A percentile compares a stretch with the other conserved stretches of the same genome.
Conservation (phyloP, 805 yeast species). For the Saturnispora saitoi region DNA sequence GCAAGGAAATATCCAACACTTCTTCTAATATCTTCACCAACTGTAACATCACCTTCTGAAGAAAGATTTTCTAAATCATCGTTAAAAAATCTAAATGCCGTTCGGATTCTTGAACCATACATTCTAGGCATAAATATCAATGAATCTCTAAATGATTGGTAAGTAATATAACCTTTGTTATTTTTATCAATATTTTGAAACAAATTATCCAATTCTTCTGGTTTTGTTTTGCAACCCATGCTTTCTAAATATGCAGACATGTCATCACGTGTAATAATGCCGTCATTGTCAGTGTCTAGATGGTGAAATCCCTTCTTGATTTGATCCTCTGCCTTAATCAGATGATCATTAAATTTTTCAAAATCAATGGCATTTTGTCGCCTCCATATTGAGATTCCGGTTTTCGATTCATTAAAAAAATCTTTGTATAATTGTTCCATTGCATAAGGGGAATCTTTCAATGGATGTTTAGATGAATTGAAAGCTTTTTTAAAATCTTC, state of each 20-base stretch:
- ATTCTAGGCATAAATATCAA: conserved; percentile 74
- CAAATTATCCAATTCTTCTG: conserved; percentile 43
- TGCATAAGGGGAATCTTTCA: conserved; percentile 51
- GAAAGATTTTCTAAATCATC: conserved; percentile 73
- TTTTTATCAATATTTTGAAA: conserved; percentile 48
- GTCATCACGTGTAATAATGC: conserved; percentile 56
- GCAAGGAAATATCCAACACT: conserved; percentile 90
- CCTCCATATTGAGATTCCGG: conserved; percentile 6
- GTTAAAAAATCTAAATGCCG: conserved; percentile 74
- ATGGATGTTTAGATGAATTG: conserved; percentile 48
- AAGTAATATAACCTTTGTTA: conserved; percentile 61
- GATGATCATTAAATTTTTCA: conserved; percentile 57
- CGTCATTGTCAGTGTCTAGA: conserved; percentile 68
- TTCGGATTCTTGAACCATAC: conserved; percentile 64
- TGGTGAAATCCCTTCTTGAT: conserved; percentile 58
- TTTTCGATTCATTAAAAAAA: conserved; percentile 25
- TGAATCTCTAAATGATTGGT: conserved; percentile 80
- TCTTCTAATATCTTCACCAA: conserved; percentile 66
- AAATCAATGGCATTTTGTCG: conserved; percentile 43
- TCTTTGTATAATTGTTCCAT: conserved; percentile 47
- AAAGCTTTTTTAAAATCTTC: conserved; percentile 41
- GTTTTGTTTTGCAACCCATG: conserved; percentile 46
- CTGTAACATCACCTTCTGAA: conserved; percentile 87
- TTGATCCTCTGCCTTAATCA: conserved; percentile 60
- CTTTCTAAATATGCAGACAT: conserved; percentile 54